Evolutionary conservation across 2,329 filamentous ascomycete genomes (phyloP).

Genomic region (Myrmaecium sp.): DNA sequence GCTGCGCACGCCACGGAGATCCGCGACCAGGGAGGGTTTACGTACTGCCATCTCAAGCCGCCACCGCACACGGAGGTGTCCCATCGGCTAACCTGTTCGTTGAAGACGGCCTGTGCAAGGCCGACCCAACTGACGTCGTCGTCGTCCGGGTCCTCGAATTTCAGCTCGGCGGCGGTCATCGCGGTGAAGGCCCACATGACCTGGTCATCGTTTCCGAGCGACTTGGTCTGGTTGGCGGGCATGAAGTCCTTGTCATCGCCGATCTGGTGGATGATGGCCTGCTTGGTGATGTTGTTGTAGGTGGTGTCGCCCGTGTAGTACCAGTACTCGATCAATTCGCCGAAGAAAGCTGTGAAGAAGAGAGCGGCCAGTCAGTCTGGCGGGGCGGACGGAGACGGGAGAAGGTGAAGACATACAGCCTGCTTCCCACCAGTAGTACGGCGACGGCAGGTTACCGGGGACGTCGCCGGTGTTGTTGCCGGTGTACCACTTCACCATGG

Average conservation of each 20-base stretch:
- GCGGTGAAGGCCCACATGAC: slow-evolving; percentile 40
- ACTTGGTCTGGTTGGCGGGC: slow-evolving; percentile 18
- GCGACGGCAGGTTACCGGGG: slow-evolving; percentile 32
- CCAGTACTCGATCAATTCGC: slow-evolving; percentile 66
- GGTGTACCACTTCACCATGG: slow-evolving; percentile 37
- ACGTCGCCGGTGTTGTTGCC: slow-evolving; percentile 32
- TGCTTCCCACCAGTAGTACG: slow-evolving; percentile 52
- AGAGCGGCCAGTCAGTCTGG: too few relatives aligned
- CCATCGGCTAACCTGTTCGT: slow-evolving; percentile 19
- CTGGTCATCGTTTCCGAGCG: slow-evolving; percentile 38
- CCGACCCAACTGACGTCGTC: slow-evolving; percentile 26
- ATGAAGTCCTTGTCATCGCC: slow-evolving; percentile 12
- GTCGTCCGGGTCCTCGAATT: slow-evolving; percentile 24
- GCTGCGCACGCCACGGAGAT: too few relatives aligned
- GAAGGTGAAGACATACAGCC: slow-evolving; percentile 41
- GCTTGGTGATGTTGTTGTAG: slow-evolving; percentile 50
- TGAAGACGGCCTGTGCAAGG: slow-evolving; percentile 24
- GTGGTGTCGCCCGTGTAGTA: slow-evolving; percentile 58
- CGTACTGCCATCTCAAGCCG: slow-evolving; percentile 21
- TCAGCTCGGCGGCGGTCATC: slow-evolving; percentile 37
- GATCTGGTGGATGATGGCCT: slow-evolving; percentile 23
- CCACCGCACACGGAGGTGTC: slow-evolving; percentile 15
- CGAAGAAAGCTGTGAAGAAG: slow-evolving; percentile 16
- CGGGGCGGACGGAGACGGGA: neutral
- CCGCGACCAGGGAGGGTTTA: too few relatives aligned